Conservation (phyloP, 495 filamentous ascomycete genomes). For the Tuber aestivum region DNA sequence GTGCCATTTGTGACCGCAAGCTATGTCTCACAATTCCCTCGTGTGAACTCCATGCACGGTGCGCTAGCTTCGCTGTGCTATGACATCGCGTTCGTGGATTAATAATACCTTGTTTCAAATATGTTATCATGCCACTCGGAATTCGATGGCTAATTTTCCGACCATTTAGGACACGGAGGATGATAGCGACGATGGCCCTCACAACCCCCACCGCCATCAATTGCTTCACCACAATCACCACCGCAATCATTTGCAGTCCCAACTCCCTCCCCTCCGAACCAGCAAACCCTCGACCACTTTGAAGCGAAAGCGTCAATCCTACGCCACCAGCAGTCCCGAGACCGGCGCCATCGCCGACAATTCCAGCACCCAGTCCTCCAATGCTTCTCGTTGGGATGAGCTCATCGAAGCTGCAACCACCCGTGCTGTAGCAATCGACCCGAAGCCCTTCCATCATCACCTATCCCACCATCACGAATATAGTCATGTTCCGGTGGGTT, state of each 20-base stretch:
- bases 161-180: background rate
- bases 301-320: slow-evolving; percentile 39
- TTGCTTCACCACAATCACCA: slow-evolving; percentile 32
- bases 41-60: background rate
- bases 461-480: slow-evolving; percentile 33
- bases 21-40: background rate
- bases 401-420: slow-evolving; percentile 41
- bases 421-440: slow-evolving; percentile 31
- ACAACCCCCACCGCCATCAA: slow-evolving; percentile 3
- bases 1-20: background rate
- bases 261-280: background rate
- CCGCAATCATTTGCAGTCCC: slow-evolving; percentile 4
- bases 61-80: background rate
- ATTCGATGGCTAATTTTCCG: background rate
- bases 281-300: slow-evolving; percentile 15
- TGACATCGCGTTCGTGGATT: background rate
- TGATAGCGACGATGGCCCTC: slow-evolving; percentile 4
- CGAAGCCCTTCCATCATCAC: slow-evolving; percentile 27
- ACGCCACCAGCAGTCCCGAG: slow-evolving; percentile 21
- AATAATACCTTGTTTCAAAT: background rate
- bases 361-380: slow-evolving; percentile 35
- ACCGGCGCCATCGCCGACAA: slow-evolving; percentile 14
- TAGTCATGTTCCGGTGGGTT: slow-evolving; percentile 31
- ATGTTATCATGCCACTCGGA: background rate
- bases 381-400: slow-evolving; percentile 39